Conservation (phyloP, 176 grass and related monocot genomes). For the Rhipidocladum racemiflorum region DNA sequence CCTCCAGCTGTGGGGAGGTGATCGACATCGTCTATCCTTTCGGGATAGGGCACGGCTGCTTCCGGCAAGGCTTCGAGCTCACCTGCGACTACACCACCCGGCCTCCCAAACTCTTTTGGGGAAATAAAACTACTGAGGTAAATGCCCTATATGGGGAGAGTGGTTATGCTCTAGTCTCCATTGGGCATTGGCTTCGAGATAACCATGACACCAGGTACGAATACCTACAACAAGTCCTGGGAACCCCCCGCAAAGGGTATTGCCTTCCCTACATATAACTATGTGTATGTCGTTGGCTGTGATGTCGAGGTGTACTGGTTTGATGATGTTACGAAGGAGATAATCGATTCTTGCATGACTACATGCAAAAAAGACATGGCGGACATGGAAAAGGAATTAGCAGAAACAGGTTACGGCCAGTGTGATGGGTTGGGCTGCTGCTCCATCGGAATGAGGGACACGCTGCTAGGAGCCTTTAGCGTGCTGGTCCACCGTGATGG, state of each 20-base stretch:
- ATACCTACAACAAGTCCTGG: neutral
- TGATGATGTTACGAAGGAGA: neutral
- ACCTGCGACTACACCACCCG: too few relatives aligned
- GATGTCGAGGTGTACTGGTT: neutral
- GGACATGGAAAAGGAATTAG: neutral
- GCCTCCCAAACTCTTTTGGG: too few relatives aligned
- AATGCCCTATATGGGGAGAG: too few relatives aligned
- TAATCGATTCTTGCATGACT: neutral
- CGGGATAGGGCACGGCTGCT: too few relatives aligned
- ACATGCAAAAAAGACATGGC: neutral
- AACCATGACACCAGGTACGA: neutral
- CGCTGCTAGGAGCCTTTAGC: too few relatives aligned
- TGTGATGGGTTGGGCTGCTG: too few relatives aligned
- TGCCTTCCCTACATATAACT: rapidly evolving
- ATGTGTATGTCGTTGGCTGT: neutral
- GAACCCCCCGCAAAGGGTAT: neutral
- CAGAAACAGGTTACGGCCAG: neutral
- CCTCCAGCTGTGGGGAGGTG: too few relatives aligned
- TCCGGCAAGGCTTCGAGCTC: too few relatives aligned
- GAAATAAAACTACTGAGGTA: too few relatives aligned
- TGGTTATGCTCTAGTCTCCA: neutral
- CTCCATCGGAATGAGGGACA: too few relatives aligned
- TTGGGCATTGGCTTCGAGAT: neutral
- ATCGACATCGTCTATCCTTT: too few relatives aligned
- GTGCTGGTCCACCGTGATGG: too few relatives aligned